Conservation (phyloP, 371 early-diverging fungal genomes). For the Mortierella sp. region DNA sequence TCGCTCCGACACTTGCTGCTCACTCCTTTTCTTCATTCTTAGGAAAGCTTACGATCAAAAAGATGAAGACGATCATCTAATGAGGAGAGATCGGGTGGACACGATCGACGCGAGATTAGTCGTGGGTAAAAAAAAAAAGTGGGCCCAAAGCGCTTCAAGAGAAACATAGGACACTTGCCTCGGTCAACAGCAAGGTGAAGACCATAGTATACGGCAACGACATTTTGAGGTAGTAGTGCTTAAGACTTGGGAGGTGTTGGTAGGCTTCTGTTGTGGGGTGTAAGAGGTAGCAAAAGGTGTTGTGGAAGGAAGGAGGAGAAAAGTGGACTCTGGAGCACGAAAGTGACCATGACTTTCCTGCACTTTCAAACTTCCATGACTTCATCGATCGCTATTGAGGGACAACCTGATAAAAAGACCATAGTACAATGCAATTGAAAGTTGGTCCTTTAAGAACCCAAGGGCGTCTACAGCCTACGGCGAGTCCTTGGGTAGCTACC, state of each 20-base stretch:
- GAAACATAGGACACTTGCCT: slow-evolving; percentile 45
- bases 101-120: slow-evolving; percentile 1
- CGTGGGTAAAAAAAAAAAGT: background rate
- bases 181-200: slow-evolving; percentile 59
- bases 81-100: slow-evolving; percentile 15
- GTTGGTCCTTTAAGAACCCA: too few relatives aligned
- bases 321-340: background rate
- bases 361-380: too few relatives aligned
- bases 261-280: background rate
- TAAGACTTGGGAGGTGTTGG: background rate
- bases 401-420: too few relatives aligned
- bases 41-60: slow-evolving; percentile 34
- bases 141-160: background rate
- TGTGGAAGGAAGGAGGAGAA: background rate
- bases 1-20: too few relatives aligned
- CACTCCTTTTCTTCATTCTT: background rate
- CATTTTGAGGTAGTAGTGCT: slow-evolving; percentile 25
- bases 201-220: slow-evolving; percentile 62
- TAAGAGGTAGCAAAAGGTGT: background rate
- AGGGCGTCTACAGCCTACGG: too few relatives aligned
- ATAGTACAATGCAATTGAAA: too few relatives aligned
- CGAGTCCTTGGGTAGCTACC: too few relatives aligned
- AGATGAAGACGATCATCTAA: slow-evolving; percentile 53
- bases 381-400: too few relatives aligned
- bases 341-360: too few relatives aligned